A percentile compares a stretch with the other conserved stretches of the same genome.
Evolutionary conservation across 805 yeast genomes (phyloP).

Genomic region (Pichia ethanolica): DNA sequence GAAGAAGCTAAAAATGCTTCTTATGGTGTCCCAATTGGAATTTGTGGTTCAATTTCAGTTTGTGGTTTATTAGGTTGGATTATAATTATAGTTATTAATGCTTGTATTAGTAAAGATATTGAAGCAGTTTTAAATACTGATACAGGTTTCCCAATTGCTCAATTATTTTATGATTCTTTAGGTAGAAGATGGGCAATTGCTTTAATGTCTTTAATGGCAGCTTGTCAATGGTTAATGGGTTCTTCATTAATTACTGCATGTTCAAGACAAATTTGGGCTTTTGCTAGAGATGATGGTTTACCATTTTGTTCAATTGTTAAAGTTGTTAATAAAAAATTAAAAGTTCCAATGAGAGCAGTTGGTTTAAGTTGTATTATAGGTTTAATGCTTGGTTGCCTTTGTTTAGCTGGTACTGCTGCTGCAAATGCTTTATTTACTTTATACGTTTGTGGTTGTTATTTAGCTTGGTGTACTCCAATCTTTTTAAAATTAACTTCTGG

Average conservation of each 20-base stretch:
- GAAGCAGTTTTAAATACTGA: slow-evolving; percentile 24
- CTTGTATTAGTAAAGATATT: slow-evolving; percentile 29
- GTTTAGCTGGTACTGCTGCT: slow-evolving; percentile 35
- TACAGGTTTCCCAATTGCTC: slow-evolving; percentile 41
- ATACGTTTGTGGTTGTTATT: slow-evolving; percentile 36
- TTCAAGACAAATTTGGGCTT: slow-evolving; percentile 47
- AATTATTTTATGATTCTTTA: slow-evolving; percentile 38
- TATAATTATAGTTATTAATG: slow-evolving; percentile 32
- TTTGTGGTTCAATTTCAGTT: slow-evolving; percentile 36
- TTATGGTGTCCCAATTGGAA: slow-evolving; percentile 38
- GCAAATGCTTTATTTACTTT: slow-evolving; percentile 42
- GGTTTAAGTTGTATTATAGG: slow-evolving; percentile 32
- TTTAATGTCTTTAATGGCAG: slow-evolving; percentile 39
- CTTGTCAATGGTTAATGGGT: slow-evolving; percentile 44
- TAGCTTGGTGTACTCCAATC: slow-evolving; percentile 39
- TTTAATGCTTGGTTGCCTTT: slow-evolving; percentile 33
- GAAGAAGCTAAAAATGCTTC: slow-evolving; percentile 41
- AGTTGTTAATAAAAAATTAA: slow-evolving; percentile 33
- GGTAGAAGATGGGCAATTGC: slow-evolving; percentile 45
- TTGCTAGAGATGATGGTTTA: slow-evolving; percentile 45
- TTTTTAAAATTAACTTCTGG: slow-evolving; percentile 36
- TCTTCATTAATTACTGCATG: slow-evolving; percentile 39
- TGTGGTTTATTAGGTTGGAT: slow-evolving; percentile 39
- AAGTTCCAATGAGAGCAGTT: slow-evolving; percentile 40
- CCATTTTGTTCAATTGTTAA: slow-evolving; percentile 38